A percentile compares a stretch with the other conserved stretches of the same genome.
Evolutionary conservation across 345 rosid genomes (phyloP).

Genomic region (Ceriops tagal): DNA sequence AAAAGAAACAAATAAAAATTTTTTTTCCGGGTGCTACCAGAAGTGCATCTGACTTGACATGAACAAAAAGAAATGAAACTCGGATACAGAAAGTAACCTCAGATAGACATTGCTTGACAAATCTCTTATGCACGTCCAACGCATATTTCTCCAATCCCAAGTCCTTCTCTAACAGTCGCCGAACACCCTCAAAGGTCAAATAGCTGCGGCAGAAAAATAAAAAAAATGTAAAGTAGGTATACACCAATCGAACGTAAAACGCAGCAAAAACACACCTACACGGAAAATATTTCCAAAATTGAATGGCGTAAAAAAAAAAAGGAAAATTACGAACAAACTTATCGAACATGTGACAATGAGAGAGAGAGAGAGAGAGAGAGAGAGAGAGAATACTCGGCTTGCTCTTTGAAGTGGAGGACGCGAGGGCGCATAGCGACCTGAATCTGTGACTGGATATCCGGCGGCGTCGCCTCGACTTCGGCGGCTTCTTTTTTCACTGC

Average conservation of each 20-base stretch:
- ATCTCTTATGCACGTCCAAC: slow-evolving; percentile 74
- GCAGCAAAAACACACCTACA: too few relatives aligned
- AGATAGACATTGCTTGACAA: slow-evolving; percentile 52
- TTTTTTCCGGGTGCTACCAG: too few relatives aligned
- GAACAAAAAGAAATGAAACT: background rate
- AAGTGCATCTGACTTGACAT: background rate
- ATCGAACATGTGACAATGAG: background rate
- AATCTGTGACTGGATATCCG: slow-evolving; percentile 50
- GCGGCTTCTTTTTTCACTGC: slow-evolving; percentile 16
- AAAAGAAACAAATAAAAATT: too few relatives aligned
- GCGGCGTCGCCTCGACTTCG: slow-evolving; percentile 1
- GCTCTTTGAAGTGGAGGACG: slow-evolving; percentile 53
- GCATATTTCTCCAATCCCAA: slow-evolving; percentile 58
- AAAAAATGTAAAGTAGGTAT: background rate
- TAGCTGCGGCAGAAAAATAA: slow-evolving; percentile 37
- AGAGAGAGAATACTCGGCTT: slow-evolving; percentile 55
- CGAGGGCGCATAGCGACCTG: slow-evolving; percentile 66
- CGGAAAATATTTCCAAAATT: background rate
- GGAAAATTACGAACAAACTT: background rate
- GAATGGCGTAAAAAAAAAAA: background rate
- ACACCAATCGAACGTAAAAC: too few relatives aligned
- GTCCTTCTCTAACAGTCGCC: slow-evolving; percentile 81
- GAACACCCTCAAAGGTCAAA: slow-evolving; percentile 73
- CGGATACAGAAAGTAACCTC: slow-evolving; percentile 30
- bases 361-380: slow-evolving; percentile 8